Conservation (phyloP, 805 yeast genomes). For the Diddensiella transvaalensis region DNA sequence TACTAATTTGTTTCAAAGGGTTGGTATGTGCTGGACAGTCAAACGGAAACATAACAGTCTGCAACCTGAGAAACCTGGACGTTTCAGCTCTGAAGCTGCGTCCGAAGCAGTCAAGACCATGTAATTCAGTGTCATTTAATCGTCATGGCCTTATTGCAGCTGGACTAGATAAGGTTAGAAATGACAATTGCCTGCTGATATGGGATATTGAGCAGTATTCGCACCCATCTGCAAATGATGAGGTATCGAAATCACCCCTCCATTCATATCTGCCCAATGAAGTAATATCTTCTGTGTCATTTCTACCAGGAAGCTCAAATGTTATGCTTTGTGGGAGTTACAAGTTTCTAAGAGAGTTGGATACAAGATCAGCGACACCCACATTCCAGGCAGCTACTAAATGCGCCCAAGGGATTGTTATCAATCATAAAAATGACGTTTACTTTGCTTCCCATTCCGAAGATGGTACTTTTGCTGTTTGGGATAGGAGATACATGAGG, state of each 20-base stretch:
- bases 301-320: conserved; percentile 54
- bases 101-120: conserved; percentile 67
- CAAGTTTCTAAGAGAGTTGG: conserved; percentile 74
- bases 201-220: conserved; percentile 57
- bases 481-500: conserved; percentile 35
- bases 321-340: conserved; percentile 70
- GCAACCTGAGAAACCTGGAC: conserved; percentile 47
- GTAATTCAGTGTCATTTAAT: conserved; percentile 71
- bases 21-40: conserved; percentile 67
- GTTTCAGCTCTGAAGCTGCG: conserved; percentile 38
- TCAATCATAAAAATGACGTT: conserved; percentile 65
- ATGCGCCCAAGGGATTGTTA: conserved; percentile 61
- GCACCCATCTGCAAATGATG: conserved; percentile 38
- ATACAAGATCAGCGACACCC: conserved; percentile 54
- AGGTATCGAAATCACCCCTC: conserved; percentile 20
- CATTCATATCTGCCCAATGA: conserved; percentile 65
- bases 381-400: conserved; percentile 69
- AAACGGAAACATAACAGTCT: conserved; percentile 61
- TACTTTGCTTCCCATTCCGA: conserved; percentile 75
- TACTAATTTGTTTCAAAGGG: too few species aligned
- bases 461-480: conserved; percentile 77
- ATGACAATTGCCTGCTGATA: conserved; percentile 69
- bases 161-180: conserved; percentile 75
- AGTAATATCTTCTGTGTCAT: conserved; percentile 63
- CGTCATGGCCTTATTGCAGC: conserved; percentile 62